Percentiles rank a stretch among this genome's conserved stretches.
phyloP scores from a whole-genome alignment of 2,329 filamentous ascomycete species.

The Endothia cerciana region DNA sequence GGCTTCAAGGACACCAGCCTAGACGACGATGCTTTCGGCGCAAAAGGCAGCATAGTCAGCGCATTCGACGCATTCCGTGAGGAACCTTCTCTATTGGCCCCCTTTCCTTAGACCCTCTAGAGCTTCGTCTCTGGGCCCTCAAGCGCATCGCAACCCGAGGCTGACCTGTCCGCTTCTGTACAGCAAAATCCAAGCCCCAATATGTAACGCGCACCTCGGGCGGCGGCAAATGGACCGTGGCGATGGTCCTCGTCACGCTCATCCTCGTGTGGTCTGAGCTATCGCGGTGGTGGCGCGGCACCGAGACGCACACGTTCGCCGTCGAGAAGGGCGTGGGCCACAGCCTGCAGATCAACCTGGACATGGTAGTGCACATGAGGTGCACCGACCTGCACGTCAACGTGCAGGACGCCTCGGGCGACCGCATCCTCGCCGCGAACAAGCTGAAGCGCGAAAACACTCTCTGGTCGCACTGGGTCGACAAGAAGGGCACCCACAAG shows the following conservation, averaged over 20 bases:
- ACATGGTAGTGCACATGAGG: constrained; percentile 87
- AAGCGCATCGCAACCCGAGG: neutral
- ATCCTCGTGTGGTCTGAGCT: constrained; percentile 80
- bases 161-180: constrained; percentile 30
- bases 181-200: constrained; percentile 94
- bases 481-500: constrained; percentile 67
- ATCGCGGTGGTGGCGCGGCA: constrained; percentile 79
- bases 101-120: neutral
- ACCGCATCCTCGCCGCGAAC: constrained; percentile 82
- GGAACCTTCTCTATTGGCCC: constrained; percentile 38
- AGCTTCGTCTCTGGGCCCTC: neutral
- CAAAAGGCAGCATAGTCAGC: constrained; percentile 71
- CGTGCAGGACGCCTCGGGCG: constrained; percentile 92
- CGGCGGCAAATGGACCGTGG: constrained; percentile 92
- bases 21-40: constrained; percentile 80
- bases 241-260: constrained; percentile 74
- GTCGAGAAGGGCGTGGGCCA: constrained; percentile 92
- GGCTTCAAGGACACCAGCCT: constrained; percentile 72
- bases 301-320: constrained; percentile 85
- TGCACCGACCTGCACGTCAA: constrained; percentile 92
- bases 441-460: constrained; percentile 77
- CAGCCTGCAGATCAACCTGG: constrained; percentile 90
- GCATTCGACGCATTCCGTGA: constrained; percentile 97
- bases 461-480: constrained; percentile 80
- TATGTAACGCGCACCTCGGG: constrained; percentile 84